Evolutionary conservation across 208 protist species (phyloP), one percentile per base, ranked within the genome.

Genomic region (Endotrypanum monterogeii): DNA sequence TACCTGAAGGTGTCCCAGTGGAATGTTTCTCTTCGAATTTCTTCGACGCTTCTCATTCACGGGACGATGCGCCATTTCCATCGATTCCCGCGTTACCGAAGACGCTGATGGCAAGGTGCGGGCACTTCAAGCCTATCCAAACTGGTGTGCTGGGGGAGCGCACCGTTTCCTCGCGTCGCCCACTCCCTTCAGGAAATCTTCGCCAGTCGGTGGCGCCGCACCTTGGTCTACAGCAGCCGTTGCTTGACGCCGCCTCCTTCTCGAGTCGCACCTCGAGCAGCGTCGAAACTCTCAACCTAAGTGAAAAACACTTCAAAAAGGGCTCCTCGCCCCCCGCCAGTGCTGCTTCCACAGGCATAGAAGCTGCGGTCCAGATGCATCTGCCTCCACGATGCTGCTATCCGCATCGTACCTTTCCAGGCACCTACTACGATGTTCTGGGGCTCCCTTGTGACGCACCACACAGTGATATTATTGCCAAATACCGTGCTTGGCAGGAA

Each of bases 401-500:
- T 78, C 90, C 93, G 25, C 93, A 97, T 75, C 74, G 69, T 28
- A 39, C 67, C 30, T 89, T 89, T 25, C 79, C 68, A n/a, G 89
- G 89, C n/a, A 94, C 90, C 39, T 95, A 97, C 80, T 95, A 95
- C 82, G 87, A 94, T 74, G 77, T 93, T 5, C 88, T 97, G 37
- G 83, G 81, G 39, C 62, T 97, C 35, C 58, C 80, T 11, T 79
- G 76, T 57, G 67, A 66, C 56, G 87, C 88, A 3, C 30, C 83
- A 30, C 78, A 83, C 14, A 78, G 67, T 25, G 83, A 90, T 16
- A 90, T 97, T 25, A 44, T 94, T 7, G 71, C 70, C 28, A 83
- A 86, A 71, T 94, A 91, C 73, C 78, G 80, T 39, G 54, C 72
- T 3, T 97, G 93, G 93, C 87, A 84, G 67, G 32, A 57, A 35